Evolutionary conservation across 176 grass and related monocot genomes (phyloP).

Genomic region (Carex littledalei): DNA sequence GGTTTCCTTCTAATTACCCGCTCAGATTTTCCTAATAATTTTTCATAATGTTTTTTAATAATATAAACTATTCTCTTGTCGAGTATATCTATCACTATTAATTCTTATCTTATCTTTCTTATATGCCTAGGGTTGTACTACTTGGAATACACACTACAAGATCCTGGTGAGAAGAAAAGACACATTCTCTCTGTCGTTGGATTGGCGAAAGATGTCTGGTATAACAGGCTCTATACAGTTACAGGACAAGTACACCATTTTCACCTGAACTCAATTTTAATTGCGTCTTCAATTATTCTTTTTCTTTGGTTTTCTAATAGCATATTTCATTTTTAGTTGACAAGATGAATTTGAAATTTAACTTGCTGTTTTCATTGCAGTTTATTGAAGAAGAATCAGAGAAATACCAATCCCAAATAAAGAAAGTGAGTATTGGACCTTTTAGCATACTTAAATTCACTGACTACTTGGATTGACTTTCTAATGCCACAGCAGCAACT

Average conservation of each 20-base stretch:
- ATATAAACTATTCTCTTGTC: neutral
- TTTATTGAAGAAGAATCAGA: slow-evolving; percentile 62
- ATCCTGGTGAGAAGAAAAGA: slow-evolving; percentile 65
- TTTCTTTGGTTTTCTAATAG: neutral
- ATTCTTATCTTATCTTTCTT: neutral
- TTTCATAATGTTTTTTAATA: neutral
- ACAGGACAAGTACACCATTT: slow-evolving; percentile 57
- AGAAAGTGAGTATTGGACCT: slow-evolving; percentile 66
- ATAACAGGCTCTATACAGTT: slow-evolving; percentile 84
- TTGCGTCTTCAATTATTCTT: neutral
- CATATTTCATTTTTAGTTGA: slow-evolving; percentile 11
- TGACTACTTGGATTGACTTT: neutral
- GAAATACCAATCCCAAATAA: slow-evolving; percentile 54
- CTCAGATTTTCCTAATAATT: neutral
- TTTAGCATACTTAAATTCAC: neutral
- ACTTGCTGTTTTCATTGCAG: slow-evolving; percentile 22
- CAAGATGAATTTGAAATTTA: neutral
- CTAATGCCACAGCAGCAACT: neutral
- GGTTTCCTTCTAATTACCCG: slow-evolving; percentile 25
- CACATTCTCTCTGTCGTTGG: slow-evolving; percentile 80
- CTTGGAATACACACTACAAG: slow-evolving; percentile 85
- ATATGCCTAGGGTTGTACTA: slow-evolving; percentile 63
- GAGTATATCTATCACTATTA: too few relatives aligned
- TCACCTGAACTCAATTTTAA: neutral
- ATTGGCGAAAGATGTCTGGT: slow-evolving; percentile 87